These are phyloP conservation scores for Canavalia ensiformis DNA, from an alignment of 306 rosid genomes.

Conservation along the genomic window DNA sequence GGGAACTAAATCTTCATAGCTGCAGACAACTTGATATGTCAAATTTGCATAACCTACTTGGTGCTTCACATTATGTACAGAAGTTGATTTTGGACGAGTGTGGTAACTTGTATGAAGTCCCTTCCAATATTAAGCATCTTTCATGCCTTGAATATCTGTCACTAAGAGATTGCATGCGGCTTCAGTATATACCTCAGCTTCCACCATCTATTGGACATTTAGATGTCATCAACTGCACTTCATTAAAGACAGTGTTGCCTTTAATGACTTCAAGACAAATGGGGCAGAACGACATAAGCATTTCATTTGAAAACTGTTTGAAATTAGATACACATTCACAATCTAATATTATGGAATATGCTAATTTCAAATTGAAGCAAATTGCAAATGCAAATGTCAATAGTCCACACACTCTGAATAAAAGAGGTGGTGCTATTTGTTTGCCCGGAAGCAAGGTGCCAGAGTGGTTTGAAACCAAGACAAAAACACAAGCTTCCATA, in stretches of 20 bases:
- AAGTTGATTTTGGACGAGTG: slow-evolving; percentile 17
- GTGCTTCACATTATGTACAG: background rate
- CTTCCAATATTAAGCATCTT: slow-evolving; percentile 35
- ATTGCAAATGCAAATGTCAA: background rate
- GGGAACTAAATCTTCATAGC: slow-evolving; percentile 7
- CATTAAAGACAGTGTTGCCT: background rate
- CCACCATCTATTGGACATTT: slow-evolving; percentile 19
- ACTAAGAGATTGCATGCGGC: background rate
- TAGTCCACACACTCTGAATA: background rate
- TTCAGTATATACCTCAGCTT: slow-evolving; percentile 25
- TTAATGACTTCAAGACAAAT: background rate
- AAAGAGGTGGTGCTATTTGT: slow-evolving; percentile 24
- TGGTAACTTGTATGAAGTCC: slow-evolving; percentile 2
- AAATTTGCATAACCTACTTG: slow-evolving; percentile 24
- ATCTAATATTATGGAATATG: background rate
- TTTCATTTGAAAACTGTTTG: slow-evolving; percentile 28
- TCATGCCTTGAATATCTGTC: background rate
- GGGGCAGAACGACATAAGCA: background rate
- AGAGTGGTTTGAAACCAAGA: background rate
- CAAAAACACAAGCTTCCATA: background rate
- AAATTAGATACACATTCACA: slow-evolving; percentile 23
- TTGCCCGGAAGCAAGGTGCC: slow-evolving; percentile 41
- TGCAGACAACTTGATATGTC: slow-evolving; percentile 4
- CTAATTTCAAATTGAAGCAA: slow-evolving; percentile 10
- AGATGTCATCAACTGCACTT: slow-evolving; percentile 23